phyloP scores from a whole-genome alignment of 202 grass and related monocot genomes.

The Digitaria exilis region DNA sequence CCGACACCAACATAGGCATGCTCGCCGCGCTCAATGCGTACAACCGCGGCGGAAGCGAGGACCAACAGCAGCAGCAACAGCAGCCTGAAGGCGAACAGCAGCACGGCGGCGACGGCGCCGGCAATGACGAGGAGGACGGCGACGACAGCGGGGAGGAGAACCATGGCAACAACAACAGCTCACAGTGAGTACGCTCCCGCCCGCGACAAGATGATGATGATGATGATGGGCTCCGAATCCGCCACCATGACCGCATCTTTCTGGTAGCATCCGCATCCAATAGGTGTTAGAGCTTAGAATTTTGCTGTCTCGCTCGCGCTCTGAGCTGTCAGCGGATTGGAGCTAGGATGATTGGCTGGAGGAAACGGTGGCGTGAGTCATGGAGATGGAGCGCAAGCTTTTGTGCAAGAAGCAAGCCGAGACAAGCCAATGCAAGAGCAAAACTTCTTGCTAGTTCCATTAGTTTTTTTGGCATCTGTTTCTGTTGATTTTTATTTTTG shows the following conservation, averaged over 20 bases:
- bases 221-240: constrained; percentile 9
- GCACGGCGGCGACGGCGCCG: constrained; percentile 12
- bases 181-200: constrained; percentile 73
- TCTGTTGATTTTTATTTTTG: neutral
- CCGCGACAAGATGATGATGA: neutral
- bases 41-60: constrained; percentile 50
- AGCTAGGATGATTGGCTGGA: constrained; percentile 1
- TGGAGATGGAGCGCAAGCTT: neutral
- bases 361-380: neutral
- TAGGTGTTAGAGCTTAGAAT: constrained; percentile 21
- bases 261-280: constrained; percentile 12
- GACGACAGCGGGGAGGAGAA: constrained; percentile 61
- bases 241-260: constrained; percentile 32
- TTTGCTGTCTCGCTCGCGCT: constrained; percentile 5
- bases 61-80: constrained; percentile 33
- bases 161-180: constrained; percentile 59
- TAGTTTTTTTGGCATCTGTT: constrained; percentile 7
- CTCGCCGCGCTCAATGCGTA: constrained; percentile 78
- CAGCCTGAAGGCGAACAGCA: constrained; percentile 47
- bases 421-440: constrained; percentile 45
- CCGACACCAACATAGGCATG: constrained; percentile 90
- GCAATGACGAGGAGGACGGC: constrained; percentile 34
- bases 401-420: neutral
- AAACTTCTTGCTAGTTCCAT: constrained; percentile 35
- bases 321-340: constrained; percentile 30